Conservation (phyloP, 208 protist species). For the Wallacemonas sp. region DNA sequence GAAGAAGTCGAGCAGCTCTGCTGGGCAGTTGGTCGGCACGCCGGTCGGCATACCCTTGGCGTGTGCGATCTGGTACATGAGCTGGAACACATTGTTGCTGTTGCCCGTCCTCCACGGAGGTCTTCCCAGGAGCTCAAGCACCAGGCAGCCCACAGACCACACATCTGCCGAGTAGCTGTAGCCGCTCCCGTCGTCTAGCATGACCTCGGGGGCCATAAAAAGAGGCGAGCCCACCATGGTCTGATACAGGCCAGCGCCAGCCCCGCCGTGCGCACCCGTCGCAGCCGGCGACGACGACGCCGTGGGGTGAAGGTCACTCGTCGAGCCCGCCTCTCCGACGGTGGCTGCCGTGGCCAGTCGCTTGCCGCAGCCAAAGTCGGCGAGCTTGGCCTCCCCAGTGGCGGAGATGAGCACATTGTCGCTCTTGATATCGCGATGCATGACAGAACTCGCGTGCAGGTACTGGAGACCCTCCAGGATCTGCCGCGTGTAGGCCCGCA, state of each 20-base stretch:
- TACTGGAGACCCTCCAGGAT: constrained; percentile 87
- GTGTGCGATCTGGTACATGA: constrained; percentile 80
- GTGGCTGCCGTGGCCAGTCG: constrained; percentile 38
- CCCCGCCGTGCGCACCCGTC: constrained; percentile 1
- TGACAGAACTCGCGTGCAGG: constrained; percentile 77
- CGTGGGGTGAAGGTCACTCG: not conserved
- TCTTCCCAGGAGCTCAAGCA: constrained; percentile 86
- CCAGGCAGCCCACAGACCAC: constrained; percentile 88
- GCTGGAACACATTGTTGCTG: constrained; percentile 70
- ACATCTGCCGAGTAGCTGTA: constrained; percentile 84
- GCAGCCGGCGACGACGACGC: not conserved
- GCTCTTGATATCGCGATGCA: constrained; percentile 92
- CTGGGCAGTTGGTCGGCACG: constrained; percentile 64
- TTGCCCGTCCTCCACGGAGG: constrained; percentile 61
- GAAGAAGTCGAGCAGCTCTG: constrained; percentile 63
- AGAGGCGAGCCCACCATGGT: constrained; percentile 85
- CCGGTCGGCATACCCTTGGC: constrained; percentile 73
- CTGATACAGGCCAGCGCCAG: constrained; percentile 49
- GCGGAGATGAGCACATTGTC: constrained; percentile 92
- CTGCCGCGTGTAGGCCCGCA: constrained; percentile 87
- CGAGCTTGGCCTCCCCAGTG: constrained; percentile 90
- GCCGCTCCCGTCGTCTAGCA: constrained; percentile 47
- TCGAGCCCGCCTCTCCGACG: not conserved
- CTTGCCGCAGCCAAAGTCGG: constrained; percentile 95
- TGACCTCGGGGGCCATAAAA: constrained; percentile 92